Percentiles rank a stretch among this genome's conserved stretches.
Conservation (phyloP, 129 eudicot genomes). For the Lactuca saligna region DNA sequence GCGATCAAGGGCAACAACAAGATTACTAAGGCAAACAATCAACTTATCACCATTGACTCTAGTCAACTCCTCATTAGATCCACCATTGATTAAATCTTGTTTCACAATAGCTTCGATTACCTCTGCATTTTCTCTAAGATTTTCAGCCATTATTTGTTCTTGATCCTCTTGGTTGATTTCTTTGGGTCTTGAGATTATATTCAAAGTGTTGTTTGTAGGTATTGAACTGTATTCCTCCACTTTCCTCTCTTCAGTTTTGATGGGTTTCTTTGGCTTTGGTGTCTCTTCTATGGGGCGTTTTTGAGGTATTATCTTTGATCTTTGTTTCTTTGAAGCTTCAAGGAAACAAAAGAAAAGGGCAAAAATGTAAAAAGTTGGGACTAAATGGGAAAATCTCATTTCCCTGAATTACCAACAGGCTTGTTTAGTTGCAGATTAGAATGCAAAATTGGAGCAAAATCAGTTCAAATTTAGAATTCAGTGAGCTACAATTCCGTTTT, state of each 20-base stretch:
- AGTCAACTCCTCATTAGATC: conserved; percentile 31
- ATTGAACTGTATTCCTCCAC: conserved; percentile 32
- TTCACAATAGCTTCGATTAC: conserved; percentile 55
- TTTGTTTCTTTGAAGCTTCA: conserved; percentile 44
- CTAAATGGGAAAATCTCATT: background rate
- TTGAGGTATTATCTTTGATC: conserved; percentile 31
- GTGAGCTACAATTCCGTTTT: background rate
- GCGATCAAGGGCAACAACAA: conserved; percentile 50
- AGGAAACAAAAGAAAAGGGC: conserved; percentile 1
- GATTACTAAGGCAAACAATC: conserved; percentile 46
- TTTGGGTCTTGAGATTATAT: conserved; percentile 26
- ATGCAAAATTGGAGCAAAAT: conserved; percentile 10
- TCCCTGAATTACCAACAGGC: background rate
- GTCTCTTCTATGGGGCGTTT: conserved; percentile 37
- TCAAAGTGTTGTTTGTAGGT: conserved; percentile 16
- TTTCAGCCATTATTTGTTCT: conserved; percentile 51
- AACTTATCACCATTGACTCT: conserved; percentile 65
- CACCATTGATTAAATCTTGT: conserved; percentile 39
- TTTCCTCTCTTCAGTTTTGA: conserved; percentile 28
- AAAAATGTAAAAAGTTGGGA: no score
- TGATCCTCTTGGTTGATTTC: conserved; percentile 32
- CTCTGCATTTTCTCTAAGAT: conserved; percentile 52
- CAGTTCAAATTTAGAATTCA: background rate
- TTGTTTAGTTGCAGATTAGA: background rate
- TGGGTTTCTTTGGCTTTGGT: conserved; percentile 40